Evolutionary conservation across 805 yeast species (phyloP), one percentile per base, ranked within the genome.

Genomic region (Blastobotrys peoriensis): DNA sequence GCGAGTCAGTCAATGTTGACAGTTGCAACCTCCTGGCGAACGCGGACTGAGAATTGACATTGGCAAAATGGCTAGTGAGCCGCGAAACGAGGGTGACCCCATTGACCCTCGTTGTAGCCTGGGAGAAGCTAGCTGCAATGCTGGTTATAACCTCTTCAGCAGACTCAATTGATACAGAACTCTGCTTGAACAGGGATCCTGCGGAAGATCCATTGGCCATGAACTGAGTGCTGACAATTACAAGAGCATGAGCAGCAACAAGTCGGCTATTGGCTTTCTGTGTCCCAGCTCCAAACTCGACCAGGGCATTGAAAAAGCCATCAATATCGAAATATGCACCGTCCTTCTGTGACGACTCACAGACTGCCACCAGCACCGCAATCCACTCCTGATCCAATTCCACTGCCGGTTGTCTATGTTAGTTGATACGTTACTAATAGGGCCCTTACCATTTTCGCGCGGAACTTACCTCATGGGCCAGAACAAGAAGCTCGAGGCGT

Each of bases 401-500:
- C n/a, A n/a, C n/a, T n/a, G n/a, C n/a, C n/a, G n/a, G n/a, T n/a
- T n/a, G n/a, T n/a, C n/a, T n/a, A n/a, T n/a, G n/a, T n/a, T n/a
- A n/a, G n/a, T n/a, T n/a, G n/a, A n/a, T n/a, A n/a, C n/a, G n/a
- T n/a, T n/a, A n/a, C n/a, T n/a, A n/a, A n/a, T n/a, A n/a, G n/a
- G n/a, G n/a, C n/a, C n/a, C n/a, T n/a, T n/a, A n/a, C n/a, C n/a
- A n/a, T n/a, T n/a, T n/a, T n/a, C n/a, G n/a, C n/a, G n/a, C 6
- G 19, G 38, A 35, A 15, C 38, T 35, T 35, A 35, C 38, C 38
- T 35, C 8, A 35, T n/a, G 19, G 19, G 16, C 38, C 38, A 35
- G 8, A 19, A 35, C 16, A 35, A 19, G 5, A 35, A 16, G 21
- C 19, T 5, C n/a, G 16, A 35, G 21, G 38, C 38, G 16, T 35